phyloP scores from a whole-genome alignment of 441 rosid species.

The Corymbia calophylla region DNA sequence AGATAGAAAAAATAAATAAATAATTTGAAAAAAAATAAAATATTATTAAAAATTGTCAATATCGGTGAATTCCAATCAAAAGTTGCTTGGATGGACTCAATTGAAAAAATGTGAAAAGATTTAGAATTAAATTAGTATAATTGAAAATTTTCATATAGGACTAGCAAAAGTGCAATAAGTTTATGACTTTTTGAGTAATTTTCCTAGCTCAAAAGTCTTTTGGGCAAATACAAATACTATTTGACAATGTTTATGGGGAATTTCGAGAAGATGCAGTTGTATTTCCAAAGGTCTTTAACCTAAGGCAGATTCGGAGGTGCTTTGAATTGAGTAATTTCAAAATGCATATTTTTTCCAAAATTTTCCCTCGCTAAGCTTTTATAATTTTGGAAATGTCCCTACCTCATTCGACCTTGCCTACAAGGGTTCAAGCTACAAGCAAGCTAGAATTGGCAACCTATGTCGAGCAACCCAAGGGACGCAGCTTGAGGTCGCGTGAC shows the following conservation, averaged over 20 bases:
- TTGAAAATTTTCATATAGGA: no score
- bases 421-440: fast-evolving
- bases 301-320: background rate
- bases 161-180: no score
- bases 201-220: background rate
- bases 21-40: no score
- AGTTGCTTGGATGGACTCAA: no score
- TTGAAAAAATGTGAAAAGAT: no score
- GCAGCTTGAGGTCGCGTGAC: background rate
- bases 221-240: background rate
- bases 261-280: background rate
- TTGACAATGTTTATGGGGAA: background rate
- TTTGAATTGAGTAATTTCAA: background rate
- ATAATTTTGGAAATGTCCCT: background rate
- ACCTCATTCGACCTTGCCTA: fast-evolving
- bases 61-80: no score
- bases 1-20: no score
- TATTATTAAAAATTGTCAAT: no score
- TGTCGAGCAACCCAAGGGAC: background rate
- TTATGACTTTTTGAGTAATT: no score
- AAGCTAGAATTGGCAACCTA: fast-evolving
- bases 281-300: background rate
- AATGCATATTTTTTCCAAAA: background rate
- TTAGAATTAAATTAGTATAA: no score
- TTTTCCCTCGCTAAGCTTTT: background rate